Evolutionary conservation across 2,329 filamentous ascomycete species (phyloP).

Genomic region (Epichloe brachyelytri): DNA sequence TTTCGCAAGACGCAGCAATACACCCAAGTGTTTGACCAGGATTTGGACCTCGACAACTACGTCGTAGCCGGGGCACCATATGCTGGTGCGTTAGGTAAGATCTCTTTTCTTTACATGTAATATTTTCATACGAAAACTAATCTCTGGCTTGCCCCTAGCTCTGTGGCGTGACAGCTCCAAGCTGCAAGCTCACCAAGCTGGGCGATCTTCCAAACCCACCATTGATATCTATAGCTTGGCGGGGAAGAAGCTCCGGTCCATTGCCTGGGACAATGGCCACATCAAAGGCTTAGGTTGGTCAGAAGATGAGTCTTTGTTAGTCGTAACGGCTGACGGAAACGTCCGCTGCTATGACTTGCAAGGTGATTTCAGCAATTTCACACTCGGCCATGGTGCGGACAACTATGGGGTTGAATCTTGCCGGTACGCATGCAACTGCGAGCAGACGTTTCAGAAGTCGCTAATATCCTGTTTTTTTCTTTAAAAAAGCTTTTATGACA

Average conservation of each 20-base stretch:
- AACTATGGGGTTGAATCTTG: constrained; percentile 80
- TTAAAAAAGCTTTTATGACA: constrained; percentile 57
- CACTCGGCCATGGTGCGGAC: constrained; percentile 77
- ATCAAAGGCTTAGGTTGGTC: constrained; percentile 92
- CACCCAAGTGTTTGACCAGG: constrained; percentile 82
- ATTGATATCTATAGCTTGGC: constrained; percentile 94
- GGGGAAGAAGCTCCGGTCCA: constrained; percentile 72
- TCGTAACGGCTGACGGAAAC: constrained; percentile 79
- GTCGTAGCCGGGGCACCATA: constrained; percentile 84
- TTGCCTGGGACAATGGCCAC: constrained; percentile 81
- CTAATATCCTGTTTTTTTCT: not conserved
- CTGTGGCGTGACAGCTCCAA: constrained; percentile 82
- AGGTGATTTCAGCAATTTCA: constrained; percentile 90
- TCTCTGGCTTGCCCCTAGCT: constrained; percentile 36
- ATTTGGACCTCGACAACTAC: constrained; percentile 91
- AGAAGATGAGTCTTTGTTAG: constrained; percentile 81
- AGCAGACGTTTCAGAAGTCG: not conserved
- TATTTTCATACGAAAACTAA: not conserved
- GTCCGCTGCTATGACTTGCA: constrained; percentile 89
- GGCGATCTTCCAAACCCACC: constrained; percentile 60
- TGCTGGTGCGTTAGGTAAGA: constrained; percentile 79
- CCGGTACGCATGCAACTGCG: constrained; percentile 29
- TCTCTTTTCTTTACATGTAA: not conserved
- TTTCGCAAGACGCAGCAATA: constrained; percentile 94
- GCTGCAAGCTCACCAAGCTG: constrained; percentile 62